Percentiles rank a stretch among this genome's conserved stretches.
Conservation (phyloP, 441 rosid genomes). For the Arabidopsis lyrata region DNA sequence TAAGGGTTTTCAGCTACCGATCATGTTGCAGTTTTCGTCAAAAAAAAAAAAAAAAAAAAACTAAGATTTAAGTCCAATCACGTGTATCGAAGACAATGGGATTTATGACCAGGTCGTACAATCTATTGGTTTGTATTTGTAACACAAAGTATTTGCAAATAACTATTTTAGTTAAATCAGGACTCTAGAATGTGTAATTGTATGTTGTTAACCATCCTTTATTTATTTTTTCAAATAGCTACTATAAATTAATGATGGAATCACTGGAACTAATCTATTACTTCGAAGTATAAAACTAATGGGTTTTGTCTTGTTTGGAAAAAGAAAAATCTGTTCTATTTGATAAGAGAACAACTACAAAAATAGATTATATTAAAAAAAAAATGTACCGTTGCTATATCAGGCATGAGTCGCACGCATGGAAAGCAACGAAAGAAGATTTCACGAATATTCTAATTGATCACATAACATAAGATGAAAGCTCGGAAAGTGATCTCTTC, state of each 20-base stretch:
- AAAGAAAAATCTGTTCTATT: neutral
- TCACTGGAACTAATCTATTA: neutral
- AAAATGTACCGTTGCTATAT: constrained; percentile 14
- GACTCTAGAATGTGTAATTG: neutral
- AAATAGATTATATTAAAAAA: neutral
- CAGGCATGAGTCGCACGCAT: constrained; percentile 3
- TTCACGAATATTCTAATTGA: constrained; percentile 10
- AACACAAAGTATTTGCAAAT: neutral
- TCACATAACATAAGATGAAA: constrained; percentile 20
- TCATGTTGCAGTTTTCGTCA: neutral
- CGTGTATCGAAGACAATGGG: neutral
- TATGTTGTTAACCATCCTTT: neutral
- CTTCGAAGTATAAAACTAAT: neutral
- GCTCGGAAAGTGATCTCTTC: constrained; percentile 4
- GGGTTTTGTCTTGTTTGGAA: neutral
- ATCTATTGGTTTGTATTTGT: neutral
- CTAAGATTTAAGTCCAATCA: neutral
- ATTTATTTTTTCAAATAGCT: neutral
- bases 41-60: neutral
- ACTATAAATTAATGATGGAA: neutral
- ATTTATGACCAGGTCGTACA: neutral
- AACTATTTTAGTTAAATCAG: neutral
- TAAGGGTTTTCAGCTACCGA: neutral
- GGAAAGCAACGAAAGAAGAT: constrained; percentile 1
- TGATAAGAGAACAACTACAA: neutral